Evolutionary conservation across 305 asterid genomes (phyloP).

Genomic region (Fraxinus paxiana): DNA sequence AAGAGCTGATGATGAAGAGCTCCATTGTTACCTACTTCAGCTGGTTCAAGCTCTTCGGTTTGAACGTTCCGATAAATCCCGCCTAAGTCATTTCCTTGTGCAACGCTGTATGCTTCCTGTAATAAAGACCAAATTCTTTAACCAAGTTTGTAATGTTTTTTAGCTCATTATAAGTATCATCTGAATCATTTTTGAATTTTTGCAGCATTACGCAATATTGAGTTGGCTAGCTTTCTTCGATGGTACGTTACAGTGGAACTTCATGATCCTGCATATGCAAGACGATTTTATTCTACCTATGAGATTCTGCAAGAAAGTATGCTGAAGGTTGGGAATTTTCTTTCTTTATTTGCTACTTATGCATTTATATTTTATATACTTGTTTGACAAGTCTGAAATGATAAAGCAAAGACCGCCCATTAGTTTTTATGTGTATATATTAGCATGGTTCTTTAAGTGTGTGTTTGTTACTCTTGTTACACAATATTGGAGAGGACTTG

Average conservation of each 20-base stretch:
- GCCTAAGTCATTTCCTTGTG: constrained; percentile 90
- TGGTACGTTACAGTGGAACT: constrained; percentile 99
- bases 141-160: constrained; percentile 8
- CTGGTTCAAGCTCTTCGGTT: constrained; percentile 98
- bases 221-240: constrained; percentile 97
- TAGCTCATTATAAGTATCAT: constrained; percentile 13
- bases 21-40: constrained; percentile 95
- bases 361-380: background rate
- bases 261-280: constrained; percentile 86
- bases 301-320: constrained; percentile 89
- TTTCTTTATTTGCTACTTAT: background rate
- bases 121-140: constrained; percentile 22
- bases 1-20: constrained; percentile 99
- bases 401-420: background rate
- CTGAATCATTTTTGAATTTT: constrained; percentile 26
- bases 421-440: background rate
- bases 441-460: background rate
- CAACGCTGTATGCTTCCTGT: constrained; percentile 77
- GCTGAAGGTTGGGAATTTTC: constrained; percentile 58
- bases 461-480: background rate
- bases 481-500: background rate
- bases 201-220: constrained; percentile 82
- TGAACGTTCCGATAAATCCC: constrained; percentile 91
- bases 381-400: background rate
- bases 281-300: constrained; percentile 81